Base-by-base conservation (phyloP, 2,329 filamentous ascomycete genomes). In the Trichoderma simmonsii region DNA sequence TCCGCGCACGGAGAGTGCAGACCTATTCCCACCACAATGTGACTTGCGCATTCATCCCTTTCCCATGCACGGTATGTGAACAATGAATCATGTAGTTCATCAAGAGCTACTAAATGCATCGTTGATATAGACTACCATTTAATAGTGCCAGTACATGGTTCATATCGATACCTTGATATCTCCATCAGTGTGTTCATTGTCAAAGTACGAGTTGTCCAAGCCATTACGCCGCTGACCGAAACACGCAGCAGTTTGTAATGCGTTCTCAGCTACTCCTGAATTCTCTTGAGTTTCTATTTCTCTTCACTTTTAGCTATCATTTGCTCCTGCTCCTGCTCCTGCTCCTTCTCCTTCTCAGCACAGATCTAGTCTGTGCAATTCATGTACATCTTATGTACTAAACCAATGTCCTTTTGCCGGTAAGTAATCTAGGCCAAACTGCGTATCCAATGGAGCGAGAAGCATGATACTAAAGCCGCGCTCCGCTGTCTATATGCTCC, bases 401-500 rank as follows among this genome's bases (percentile, higher is more conserved):
- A 64, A 15, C 30, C 43, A 54, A 28, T 26, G 54, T 11, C n/a
- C 70, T 57, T 59, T 43, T 71, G 70, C 30, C 30, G 18, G 34
- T 24, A 61, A 66, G 30, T 61, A 68, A n/a, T 70, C 70, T 72
- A 72, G 51, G 43, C 36, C 48, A 18, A 54, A 14, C 28, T 39
- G 28, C 30, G 28, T 62, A 51, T 63, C 36, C 28, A 63, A 64
- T 30, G 26, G 30, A 64, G 43, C 56, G 32, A 36, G 43, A 51
- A 61, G 51, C 36, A 67, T 32, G 28, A 30, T 28, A 34, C 8
- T 28, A 9, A 43, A 24, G 15, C 56, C 26, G 26, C 51, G 48
- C 43, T 60, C 69, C 70, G 75, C 80, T 77, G 77, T 83, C 80
- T 83, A 82, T 82, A 82, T 81, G 81, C 80, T 28, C 34, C 18